These are phyloP conservation scores for Neurospora africana DNA, from an alignment of 495 filamentous ascomycete genomes.

Conservation along the genomic window DNA sequence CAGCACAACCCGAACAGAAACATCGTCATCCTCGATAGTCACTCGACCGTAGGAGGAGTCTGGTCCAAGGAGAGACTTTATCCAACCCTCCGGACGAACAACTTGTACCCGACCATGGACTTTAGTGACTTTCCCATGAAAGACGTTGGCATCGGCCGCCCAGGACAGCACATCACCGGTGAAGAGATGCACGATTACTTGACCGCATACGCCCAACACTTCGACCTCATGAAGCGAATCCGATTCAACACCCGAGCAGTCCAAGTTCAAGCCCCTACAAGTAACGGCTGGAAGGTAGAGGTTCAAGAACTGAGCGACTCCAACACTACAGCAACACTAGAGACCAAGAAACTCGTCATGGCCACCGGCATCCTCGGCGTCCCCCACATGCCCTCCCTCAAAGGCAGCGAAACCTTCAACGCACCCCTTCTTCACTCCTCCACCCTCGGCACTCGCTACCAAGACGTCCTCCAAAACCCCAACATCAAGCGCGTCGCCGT, in stretches of 20 bases:
- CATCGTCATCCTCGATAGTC: constrained; percentile 38
- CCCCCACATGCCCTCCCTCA: constrained; percentile 37
- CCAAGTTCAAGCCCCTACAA: not conserved
- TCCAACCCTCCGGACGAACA: constrained; percentile 50
- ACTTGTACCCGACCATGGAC: constrained; percentile 51
- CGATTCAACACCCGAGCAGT: constrained; percentile 19
- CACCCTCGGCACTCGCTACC: constrained; percentile 31
- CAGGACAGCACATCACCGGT: constrained; percentile 39
- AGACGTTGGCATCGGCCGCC: constrained; percentile 37
- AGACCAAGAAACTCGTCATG: constrained; percentile 48
- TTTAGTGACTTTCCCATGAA: constrained; percentile 68
- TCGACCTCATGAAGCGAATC: constrained; percentile 21
- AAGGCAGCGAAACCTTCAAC: constrained; percentile 40
- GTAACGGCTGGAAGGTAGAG: constrained; percentile 8
- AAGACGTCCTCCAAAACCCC: constrained; percentile 11
- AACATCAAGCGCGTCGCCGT: constrained; percentile 35
- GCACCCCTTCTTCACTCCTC: constrained; percentile 52
- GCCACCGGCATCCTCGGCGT: constrained; percentile 61
- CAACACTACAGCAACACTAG: not conserved
- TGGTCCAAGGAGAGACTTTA: constrained; percentile 43
- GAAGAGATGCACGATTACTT: constrained; percentile 24
- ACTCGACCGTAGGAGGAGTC: constrained; percentile 35
- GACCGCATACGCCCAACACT: constrained; percentile 23
- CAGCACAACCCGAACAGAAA: constrained; percentile 23
- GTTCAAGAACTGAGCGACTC: not conserved